phyloP scores from a whole-genome alignment of 2,329 filamentous ascomycete genomes.

The Laburnicola sp. region DNA sequence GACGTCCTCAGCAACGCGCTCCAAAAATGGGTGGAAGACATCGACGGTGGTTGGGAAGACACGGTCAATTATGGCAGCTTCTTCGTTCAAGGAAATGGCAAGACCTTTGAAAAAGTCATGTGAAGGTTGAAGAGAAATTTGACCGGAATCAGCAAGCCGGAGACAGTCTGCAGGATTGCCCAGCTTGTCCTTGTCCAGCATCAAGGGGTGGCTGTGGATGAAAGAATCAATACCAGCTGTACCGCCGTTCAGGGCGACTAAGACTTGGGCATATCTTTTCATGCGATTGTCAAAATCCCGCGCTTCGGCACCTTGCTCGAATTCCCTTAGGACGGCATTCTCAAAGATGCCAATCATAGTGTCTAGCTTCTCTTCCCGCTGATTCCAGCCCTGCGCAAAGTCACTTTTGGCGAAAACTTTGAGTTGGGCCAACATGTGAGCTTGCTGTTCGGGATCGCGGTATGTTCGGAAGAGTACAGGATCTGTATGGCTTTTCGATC shows the following conservation, averaged over 20 bases:
- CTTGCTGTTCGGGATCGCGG: constrained; percentile 85
- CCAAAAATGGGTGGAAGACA: constrained; percentile 77
- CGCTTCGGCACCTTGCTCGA: constrained; percentile 86
- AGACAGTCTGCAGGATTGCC: constrained; percentile 82
- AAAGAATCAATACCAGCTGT: constrained; percentile 79
- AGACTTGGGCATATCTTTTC: constrained; percentile 84
- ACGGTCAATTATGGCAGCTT: constrained; percentile 75
- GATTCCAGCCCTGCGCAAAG: constrained; percentile 71
- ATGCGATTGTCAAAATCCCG: constrained; percentile 88
- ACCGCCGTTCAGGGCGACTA: constrained; percentile 80
- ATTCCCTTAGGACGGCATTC: constrained; percentile 85
- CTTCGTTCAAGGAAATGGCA: constrained; percentile 76
- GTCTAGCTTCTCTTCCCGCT: constrained; percentile 71
- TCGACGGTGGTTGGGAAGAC: constrained; percentile 74
- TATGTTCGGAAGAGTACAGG: constrained; percentile 85
- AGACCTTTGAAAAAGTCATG: constrained; percentile 78
- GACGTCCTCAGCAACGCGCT: constrained; percentile 79
- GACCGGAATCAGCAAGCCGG: constrained; percentile 64
- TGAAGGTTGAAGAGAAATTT: constrained; percentile 76
- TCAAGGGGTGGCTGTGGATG: constrained; percentile 83
- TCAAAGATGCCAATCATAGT: constrained; percentile 83
- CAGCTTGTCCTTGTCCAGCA: constrained; percentile 71
- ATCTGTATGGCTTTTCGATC: constrained; percentile 73
- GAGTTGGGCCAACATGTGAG: constrained; percentile 82
- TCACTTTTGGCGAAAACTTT: constrained; percentile 79